Evolutionary conservation across 805 yeast species (phyloP), one percentile per base, ranked within the genome.

Genomic region (Sugiyamaella marilandica): DNA sequence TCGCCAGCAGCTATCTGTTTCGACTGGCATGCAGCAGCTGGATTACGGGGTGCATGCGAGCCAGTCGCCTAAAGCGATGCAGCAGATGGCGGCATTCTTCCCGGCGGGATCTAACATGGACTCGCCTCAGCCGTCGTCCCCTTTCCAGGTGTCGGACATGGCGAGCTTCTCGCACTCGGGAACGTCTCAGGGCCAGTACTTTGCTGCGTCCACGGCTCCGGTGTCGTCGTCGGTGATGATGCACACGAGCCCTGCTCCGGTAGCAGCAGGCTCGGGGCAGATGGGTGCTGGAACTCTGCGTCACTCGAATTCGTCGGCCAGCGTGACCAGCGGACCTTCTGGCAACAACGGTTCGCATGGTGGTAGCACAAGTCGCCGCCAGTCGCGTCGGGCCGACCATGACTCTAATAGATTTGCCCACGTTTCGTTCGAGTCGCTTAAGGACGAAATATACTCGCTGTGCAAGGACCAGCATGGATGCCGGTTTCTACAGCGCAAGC

Each of bases 401-500:
- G 51, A 49, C 16, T 26, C 47, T 21, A 52, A 54, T 43, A 52
- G 65, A 33, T 66, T 61, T 51, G 65, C 67, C 34, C 54, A 64
- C 32, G 67, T 76, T 10, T 80, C 83, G 2, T 70, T 83, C 55
- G 74, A 73, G 43, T 76, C 75, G 37, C 63, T 84, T 56, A 68
- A 60, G 26, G 68, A 65, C 45, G 90, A 88, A 56, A 84, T 92
- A 50, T 86, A 81, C 64, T 77, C 87, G 0, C 74, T 94, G 57
- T 91, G 98, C 71, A 88, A 84, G 64, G 99, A 92, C 67, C 98
- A 92, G 71, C 97, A 92, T 66, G 98, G 99, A 8, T 92, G 98
- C 66, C 77, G 99, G 54, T 90, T 87, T 67, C 72, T 92, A 57
- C 99, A 92, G 70, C 81, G 85, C 57, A 95, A 90, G 66, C 75